Base-by-base conservation (phyloP, 306 rosid species). In the Vicia villosa region DNA sequence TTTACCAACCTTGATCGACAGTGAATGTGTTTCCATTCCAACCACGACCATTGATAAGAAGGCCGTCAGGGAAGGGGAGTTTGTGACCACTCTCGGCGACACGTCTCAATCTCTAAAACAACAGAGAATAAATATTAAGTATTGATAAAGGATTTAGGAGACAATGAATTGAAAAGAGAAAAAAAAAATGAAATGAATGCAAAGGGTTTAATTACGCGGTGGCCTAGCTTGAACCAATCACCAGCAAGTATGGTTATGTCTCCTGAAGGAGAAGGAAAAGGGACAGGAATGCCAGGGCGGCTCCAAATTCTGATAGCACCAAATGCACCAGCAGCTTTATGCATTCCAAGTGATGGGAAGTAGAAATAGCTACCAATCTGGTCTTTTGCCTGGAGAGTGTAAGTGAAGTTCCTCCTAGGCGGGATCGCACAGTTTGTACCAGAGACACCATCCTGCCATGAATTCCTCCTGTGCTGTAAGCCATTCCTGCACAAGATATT, bases 21-120 rank as follows among this genome's bases (percentile, higher is more conserved):
- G 85, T 88, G 82, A 94, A 94, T 17, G 97, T 85, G 87, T 84
- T 79, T 73, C 98, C 98, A 37, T 90, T 90, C 96, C 92, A 90
- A 16, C 95, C 95, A 14, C 87, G 97, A 20, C 98, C 98, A 26
- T 94, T 94, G 82, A 94, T 94, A 38, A 87, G 95, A 72, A 88
- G 82, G 11, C 98, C 98, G 43, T 94, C 96, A 5, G 98, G 97
- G 82, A 62, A 76, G 14, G 98, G 98, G 69, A 94, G 94, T 77
- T 76, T 82, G 20, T 63, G 88, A 56, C 98, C 98, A 24, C 77
- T 84, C 28, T 94, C 97, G 61, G 90, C 77, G 64, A 68, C 52
- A 51, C 86, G 84, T 77, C 97, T 85, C 74, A 90, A 59, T 71
- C 90, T 72, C 98, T 90, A 63, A 21, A 74, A 55, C 5, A 57